Evolutionary conservation across 73 alveolate genomes (phyloP).

Genomic region (Symbiodinium pilosum): DNA sequence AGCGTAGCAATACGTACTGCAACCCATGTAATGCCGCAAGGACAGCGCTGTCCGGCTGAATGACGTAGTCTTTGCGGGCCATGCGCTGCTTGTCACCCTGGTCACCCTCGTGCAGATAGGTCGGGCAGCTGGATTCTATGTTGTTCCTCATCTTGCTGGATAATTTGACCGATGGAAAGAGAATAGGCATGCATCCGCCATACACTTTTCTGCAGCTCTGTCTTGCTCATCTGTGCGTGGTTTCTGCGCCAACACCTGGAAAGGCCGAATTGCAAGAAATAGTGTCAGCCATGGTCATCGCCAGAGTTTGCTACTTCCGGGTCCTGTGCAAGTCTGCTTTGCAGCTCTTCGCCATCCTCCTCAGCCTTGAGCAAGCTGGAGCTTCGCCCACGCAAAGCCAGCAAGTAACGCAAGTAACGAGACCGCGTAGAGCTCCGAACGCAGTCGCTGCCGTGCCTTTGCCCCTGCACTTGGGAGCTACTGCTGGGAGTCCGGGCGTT

Average conservation of each 20-base stretch:
- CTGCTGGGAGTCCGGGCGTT: slow-evolving; percentile 51
- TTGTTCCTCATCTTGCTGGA: too few species aligned
- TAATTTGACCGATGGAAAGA: background rate
- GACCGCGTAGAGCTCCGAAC: background rate
- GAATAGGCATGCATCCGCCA: background rate
- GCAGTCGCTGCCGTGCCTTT: background rate
- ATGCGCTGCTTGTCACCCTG: slow-evolving; percentile 48
- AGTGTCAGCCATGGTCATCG: background rate
- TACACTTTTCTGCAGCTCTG: background rate
- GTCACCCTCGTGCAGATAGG: slow-evolving; percentile 51
- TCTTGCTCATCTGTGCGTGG: background rate
- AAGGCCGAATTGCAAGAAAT: too few species aligned
- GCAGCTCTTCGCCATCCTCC: background rate
- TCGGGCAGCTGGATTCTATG: background rate
- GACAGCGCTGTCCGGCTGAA: slow-evolving; percentile 66
- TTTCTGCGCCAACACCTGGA: background rate
- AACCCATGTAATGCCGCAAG: background rate
- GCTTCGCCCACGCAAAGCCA: slow-evolving; percentile 10
- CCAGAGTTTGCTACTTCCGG: background rate
- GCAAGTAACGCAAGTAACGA: background rate
- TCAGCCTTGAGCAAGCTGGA: background rate
- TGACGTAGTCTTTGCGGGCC: slow-evolving; percentile 85
- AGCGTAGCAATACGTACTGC: too few species aligned
- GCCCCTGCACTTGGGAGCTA: background rate
- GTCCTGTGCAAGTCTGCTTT: background rate